A percentile compares a stretch with the other conserved stretches of the same genome.
These are phyloP conservation scores for Gyrodon lividus DNA, from an alignment of 768 basidiomycete genomes.

Conservation along the genomic window DNA sequence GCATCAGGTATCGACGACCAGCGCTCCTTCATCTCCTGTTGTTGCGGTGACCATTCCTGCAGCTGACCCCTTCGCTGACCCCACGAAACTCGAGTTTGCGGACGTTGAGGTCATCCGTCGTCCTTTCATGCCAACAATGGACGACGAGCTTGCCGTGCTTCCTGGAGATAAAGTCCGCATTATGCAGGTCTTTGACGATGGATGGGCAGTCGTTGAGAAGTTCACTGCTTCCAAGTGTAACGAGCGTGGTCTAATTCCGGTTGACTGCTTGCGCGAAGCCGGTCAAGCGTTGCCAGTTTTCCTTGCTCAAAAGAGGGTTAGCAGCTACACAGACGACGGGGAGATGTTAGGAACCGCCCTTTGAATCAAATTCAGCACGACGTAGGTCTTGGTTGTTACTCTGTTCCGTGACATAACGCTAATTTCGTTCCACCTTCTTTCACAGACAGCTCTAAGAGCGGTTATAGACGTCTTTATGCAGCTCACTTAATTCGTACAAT, in stretches of 20 bases:
- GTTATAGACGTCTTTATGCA: background rate
- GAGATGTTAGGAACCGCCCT: background rate
- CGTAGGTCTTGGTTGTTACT: conserved; percentile 3
- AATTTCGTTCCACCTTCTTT: background rate
- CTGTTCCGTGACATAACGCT: background rate
- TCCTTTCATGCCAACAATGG: conserved; percentile 53
- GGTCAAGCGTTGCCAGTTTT: conserved; percentile 49
- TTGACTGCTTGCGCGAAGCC: conserved; percentile 61
- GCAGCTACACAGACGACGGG: conserved; percentile 30
- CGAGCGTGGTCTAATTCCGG: conserved; percentile 57
- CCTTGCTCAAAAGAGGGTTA: conserved; percentile 48
- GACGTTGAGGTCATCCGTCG: conserved; percentile 50
- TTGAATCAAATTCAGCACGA: background rate
- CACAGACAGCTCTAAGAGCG: background rate
- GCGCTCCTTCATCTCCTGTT: background rate
- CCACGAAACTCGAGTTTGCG: conserved; percentile 31
- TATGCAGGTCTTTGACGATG: conserved; percentile 60
- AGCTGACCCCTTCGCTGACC: conserved; percentile 37
- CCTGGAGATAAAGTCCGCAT: conserved; percentile 55
- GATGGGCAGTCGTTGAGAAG: conserved; percentile 66
- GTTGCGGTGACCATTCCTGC: conserved; percentile 11
- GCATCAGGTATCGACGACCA: conserved; percentile 3
- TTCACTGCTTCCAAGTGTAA: conserved; percentile 12
- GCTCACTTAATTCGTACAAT: background rate
- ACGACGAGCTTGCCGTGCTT: conserved; percentile 57